These are phyloP conservation scores for Populus deltoides DNA, from an alignment of 345 rosid genomes.

Conservation along the genomic window DNA sequence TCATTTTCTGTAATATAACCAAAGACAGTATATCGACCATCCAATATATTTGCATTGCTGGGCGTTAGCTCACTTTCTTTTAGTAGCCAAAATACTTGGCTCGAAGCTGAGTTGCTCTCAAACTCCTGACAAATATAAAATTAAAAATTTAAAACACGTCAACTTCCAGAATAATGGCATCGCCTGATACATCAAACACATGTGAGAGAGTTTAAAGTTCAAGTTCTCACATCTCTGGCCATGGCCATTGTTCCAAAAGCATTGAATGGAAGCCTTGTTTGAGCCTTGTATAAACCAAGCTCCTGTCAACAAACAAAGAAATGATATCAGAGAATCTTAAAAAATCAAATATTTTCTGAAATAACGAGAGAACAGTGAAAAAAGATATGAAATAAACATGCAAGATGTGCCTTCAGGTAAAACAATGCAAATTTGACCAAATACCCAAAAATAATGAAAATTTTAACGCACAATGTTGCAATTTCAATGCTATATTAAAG, in stretches of 20 bases:
- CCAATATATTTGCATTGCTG: slow-evolving; percentile 91
- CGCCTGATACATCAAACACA: neutral
- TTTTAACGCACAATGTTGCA: neutral
- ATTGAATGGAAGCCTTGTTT: slow-evolving; percentile 91
- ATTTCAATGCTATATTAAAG: neutral
- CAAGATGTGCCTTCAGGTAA: neutral
- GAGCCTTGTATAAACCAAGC: slow-evolving; percentile 95
- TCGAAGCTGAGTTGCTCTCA: slow-evolving; percentile 88
- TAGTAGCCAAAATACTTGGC: slow-evolving; percentile 92
- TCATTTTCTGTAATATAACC: slow-evolving; percentile 88
- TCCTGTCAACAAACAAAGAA: slow-evolving; percentile 46
- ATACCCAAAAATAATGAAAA: neutral
- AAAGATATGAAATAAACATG: neutral
- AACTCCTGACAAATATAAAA: slow-evolving; percentile 59
- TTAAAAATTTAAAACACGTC: neutral
- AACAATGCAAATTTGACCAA: neutral
- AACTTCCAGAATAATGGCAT: neutral
- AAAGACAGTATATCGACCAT: slow-evolving; percentile 91
- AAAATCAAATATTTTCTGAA: neutral
- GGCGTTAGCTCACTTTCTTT: slow-evolving; percentile 99
- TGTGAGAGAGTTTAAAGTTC: neutral
- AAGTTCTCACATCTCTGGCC: slow-evolving; percentile 88
- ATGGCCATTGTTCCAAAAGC: slow-evolving; percentile 99
- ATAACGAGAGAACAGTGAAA: neutral
- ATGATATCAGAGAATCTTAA: neutral